Conservation (phyloP, 2,329 filamentous ascomycete species). For the Aciculosporium take region DNA sequence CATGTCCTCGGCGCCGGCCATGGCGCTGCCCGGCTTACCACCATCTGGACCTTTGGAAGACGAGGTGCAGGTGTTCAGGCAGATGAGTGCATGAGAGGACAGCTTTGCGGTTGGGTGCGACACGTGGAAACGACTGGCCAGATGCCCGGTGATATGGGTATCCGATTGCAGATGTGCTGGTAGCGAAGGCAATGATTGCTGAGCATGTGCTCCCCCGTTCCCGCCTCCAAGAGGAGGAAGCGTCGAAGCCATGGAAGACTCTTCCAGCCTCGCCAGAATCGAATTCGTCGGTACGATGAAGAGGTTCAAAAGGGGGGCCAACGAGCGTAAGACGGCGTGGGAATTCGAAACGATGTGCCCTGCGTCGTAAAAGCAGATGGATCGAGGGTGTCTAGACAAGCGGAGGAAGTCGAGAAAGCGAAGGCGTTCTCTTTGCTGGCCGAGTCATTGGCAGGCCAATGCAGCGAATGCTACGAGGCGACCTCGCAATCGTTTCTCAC, state of each 20-base stretch:
- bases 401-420: background rate
- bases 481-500: background rate
- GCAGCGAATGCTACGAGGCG: background rate
- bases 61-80: constrained; percentile 87
- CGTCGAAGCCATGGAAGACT: constrained; percentile 45
- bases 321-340: background rate
- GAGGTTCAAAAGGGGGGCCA: background rate
- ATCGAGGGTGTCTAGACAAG: background rate
- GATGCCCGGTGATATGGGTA: constrained; percentile 65
- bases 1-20: constrained; percentile 84
- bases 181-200: constrained; percentile 76
- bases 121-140: constrained; percentile 84
- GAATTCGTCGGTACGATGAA: background rate
- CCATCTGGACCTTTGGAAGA: constrained; percentile 83
- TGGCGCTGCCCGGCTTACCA: constrained; percentile 78
- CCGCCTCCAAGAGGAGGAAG: constrained; percentile 34
- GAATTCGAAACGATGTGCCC: too few relatives aligned
- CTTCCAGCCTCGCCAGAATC: constrained; percentile 4
- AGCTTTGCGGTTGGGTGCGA: constrained; percentile 75
- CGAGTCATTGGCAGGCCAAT: background rate
- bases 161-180: constrained; percentile 71
- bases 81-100: constrained; percentile 82
- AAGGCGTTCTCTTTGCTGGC: background rate
- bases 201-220: constrained; percentile 53
- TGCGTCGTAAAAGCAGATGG: background rate